Percentiles rank a stretch among this genome's conserved stretches.
phyloP scores from a whole-genome alignment of 2,329 filamentous ascomycete species.

The Bipolaris sorokiniana region DNA sequence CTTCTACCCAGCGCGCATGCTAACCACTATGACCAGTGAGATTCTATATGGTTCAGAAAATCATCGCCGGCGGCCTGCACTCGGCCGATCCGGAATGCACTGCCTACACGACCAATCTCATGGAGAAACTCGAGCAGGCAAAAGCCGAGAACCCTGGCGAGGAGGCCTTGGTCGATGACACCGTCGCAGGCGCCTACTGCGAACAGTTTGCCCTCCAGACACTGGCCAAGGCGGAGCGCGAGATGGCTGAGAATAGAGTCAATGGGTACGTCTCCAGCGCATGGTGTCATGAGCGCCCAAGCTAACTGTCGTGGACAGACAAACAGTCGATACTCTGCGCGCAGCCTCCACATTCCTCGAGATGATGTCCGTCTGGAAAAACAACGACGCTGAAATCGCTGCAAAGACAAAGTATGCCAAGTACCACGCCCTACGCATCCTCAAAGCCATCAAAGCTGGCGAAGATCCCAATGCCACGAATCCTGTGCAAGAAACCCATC shows the following conservation, averaged over 20 bases:
- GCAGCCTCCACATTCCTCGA: conserved; percentile 93
- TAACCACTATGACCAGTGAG: conserved; percentile 34
- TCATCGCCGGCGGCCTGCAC: conserved; percentile 81
- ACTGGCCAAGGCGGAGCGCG: conserved; percentile 81
- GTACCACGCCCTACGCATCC: conserved; percentile 90
- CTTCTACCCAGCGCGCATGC: conserved; percentile 2
- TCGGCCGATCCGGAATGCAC: conserved; percentile 77
- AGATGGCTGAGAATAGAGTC: conserved; percentile 81
- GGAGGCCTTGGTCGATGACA: conserved; percentile 83
- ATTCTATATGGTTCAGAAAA: conserved; percentile 84
- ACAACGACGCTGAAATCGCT: conserved; percentile 73
- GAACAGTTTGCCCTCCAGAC: conserved; percentile 93
- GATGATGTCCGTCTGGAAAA: conserved; percentile 80
- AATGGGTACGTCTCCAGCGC: conserved; percentile 64
- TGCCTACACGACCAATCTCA: conserved; percentile 78
- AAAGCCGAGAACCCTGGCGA: conserved; percentile 77
- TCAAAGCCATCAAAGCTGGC: conserved; percentile 87
- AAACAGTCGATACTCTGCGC: conserved; percentile 93
- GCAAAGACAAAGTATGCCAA: conserved; percentile 96
- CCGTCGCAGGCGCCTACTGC: conserved; percentile 86
- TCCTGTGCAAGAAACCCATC: conserved; percentile 65
- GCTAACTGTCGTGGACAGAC: conserved; percentile 56
- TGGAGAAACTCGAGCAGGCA: conserved; percentile 88
- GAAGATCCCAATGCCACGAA: conserved; percentile 93
- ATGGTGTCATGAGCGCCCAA: neutral